Evolutionary conservation across 108 stramenopile genomes (phyloP).

Genomic region (Phaeodactylum tricornutum): DNA sequence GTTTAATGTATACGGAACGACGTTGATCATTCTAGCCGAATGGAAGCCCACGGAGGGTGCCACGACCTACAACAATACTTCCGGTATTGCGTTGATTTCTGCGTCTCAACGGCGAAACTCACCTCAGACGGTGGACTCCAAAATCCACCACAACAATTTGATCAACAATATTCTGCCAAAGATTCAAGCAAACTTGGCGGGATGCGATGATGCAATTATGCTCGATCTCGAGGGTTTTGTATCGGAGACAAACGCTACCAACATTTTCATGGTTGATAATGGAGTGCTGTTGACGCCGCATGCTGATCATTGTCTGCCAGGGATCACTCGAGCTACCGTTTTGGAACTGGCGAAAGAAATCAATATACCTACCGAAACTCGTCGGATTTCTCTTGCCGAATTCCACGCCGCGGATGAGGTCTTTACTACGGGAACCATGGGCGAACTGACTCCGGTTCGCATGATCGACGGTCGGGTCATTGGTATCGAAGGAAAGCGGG

Average conservation of each 20-base stretch:
- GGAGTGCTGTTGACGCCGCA: constrained; percentile 73
- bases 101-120: constrained; percentile 70
- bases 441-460: constrained; percentile 86
- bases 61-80: constrained; percentile 84
- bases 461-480: constrained; percentile 83
- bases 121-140: constrained; percentile 75
- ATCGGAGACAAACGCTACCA: constrained; percentile 88
- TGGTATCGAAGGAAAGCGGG: constrained; percentile 40
- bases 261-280: constrained; percentile 83
- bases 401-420: constrained; percentile 86
- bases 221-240: constrained; percentile 90
- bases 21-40: constrained; percentile 76
- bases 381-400: constrained; percentile 72
- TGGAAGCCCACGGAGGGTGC: constrained; percentile 85
- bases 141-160: constrained; percentile 83
- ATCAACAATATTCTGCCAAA: constrained; percentile 92
- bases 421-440: constrained; percentile 92
- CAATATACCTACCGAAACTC: constrained; percentile 52
- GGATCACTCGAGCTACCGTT: constrained; percentile 77
- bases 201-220: constrained; percentile 85
- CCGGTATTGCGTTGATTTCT: constrained; percentile 75
- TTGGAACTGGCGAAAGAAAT: constrained; percentile 54
- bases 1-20: constrained; percentile 91
- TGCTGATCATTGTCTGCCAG: constrained; percentile 83
- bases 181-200: constrained; percentile 88